Conservation (phyloP, 2,329 filamentous ascomycete species). For the Annulohypoxylon truncatum region DNA sequence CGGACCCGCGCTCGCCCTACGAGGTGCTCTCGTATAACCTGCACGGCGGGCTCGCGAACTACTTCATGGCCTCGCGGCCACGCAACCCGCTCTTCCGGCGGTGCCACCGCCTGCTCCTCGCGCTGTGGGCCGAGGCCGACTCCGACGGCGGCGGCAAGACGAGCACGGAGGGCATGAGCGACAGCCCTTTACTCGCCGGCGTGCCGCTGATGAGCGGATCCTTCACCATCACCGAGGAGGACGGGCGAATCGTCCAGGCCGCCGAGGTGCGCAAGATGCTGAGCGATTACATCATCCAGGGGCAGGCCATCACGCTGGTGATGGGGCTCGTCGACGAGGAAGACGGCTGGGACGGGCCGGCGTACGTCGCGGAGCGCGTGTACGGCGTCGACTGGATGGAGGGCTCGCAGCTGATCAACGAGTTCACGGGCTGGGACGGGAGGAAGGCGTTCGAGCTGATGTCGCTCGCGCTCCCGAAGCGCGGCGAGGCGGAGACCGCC, state of each 20-base stretch:
- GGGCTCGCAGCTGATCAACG: conserved; percentile 64
- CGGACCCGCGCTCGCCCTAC: conserved; percentile 57
- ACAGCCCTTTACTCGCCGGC: conserved; percentile 59
- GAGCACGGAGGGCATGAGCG: conserved; percentile 63
- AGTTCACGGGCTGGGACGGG: conserved; percentile 64
- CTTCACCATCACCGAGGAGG: conserved; percentile 53
- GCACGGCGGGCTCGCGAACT: conserved; percentile 58
- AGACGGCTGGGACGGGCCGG: conserved; percentile 65
- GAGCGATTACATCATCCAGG: conserved; percentile 69
- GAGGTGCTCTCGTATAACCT: conserved; percentile 61
- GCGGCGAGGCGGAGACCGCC: conserved; percentile 54
- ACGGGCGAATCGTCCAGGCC: conserved; percentile 49
- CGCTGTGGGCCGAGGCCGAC: conserved; percentile 59
- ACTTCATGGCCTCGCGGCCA: conserved; percentile 56
- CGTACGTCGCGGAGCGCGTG: conserved; percentile 61
- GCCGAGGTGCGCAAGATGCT: conserved; percentile 58
- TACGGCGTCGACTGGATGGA: conserved; percentile 63
- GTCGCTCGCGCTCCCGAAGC: conserved; percentile 55
- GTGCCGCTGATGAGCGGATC: conserved; percentile 54
- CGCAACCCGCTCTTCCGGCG: conserved; percentile 59
- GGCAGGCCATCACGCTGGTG: conserved; percentile 63
- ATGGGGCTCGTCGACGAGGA: conserved; percentile 64
- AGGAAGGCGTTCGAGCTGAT: conserved; percentile 62
- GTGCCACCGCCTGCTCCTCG: conserved; percentile 62
- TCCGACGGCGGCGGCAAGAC: conserved; percentile 56